Base-by-base conservation (phyloP, 768 basidiomycete species). In the Calocera cornea region DNA sequence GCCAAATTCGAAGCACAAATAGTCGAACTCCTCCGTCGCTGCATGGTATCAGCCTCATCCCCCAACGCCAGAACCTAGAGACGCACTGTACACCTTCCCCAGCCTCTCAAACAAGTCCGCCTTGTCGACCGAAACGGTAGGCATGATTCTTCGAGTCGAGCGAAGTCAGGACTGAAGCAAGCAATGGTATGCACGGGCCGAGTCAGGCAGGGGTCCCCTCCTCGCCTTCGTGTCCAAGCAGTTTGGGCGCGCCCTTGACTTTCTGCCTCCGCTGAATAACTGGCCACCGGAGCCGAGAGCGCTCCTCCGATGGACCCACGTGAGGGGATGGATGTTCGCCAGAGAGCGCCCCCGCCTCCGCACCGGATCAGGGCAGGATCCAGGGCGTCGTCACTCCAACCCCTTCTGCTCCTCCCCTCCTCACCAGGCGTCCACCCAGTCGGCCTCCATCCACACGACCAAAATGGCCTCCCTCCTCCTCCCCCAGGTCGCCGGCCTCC, bases 1-100 rank as follows among this genome's bases (percentile, higher is more conserved):
- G 66, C 97, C 97, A 78, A 95, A 99, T 71, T 98, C 92, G 80
- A 99, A 99, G 72, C 92, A 90, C 65, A 98, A 83, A 75, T 86
- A 85, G 79, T 98, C 97, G 72, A 98, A 97, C 70, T 95, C 94
- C 70, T 95, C 88, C 47, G 90, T 86, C 64, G 93, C 95, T 98
- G 75, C 34, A 71, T 65, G 34, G 73, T 66, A 65, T 65, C 63
- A 69, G 67, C 67, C 64, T 2, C 71, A 70, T 68, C 67, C 49
- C 40, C 71, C 64, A 68, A 36, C 19, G 66, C 38, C 29, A 29
- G 22, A 34, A 33, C 65, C 27, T 44, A 41, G 19, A 31, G 24
- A 79, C 80, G 74, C 72, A 94, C 95, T 85, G 78, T 91, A 98
- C 73, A 85, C 82, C 71, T 82, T 83, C 33, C 88, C 94, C 27